Evolutionary conservation across 768 basidiomycete species (phyloP).

Genomic region (Tulasnella sp.): DNA sequence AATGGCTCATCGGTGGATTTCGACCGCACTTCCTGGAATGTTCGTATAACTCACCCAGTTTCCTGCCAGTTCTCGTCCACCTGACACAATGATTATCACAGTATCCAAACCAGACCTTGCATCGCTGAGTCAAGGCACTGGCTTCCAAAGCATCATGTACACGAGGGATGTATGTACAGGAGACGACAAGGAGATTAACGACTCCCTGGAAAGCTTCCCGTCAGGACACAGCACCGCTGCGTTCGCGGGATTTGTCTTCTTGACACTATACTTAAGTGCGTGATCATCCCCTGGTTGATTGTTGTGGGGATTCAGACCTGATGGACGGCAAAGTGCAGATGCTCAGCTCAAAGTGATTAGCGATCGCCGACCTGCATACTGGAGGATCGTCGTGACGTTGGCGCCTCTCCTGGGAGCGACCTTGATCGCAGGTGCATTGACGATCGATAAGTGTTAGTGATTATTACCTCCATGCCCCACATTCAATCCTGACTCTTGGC

Average conservation of each 20-base stretch:
- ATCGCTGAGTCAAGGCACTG: constrained; percentile 28
- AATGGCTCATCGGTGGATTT: constrained; percentile 44
- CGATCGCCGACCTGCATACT: constrained; percentile 51
- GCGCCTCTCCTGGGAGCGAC: constrained; percentile 45
- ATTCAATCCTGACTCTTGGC: background rate
- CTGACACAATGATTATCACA: background rate
- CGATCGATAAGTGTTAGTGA: constrained; percentile 42
- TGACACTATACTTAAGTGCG: constrained; percentile 35
- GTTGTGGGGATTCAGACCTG: constrained; percentile 13
- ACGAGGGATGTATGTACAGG: constrained; percentile 46
- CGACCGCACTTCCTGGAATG: constrained; percentile 39
- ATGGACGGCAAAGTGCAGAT: constrained; percentile 22
- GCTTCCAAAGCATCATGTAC: constrained; percentile 42
- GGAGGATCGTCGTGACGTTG: constrained; percentile 52
- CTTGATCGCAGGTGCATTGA: constrained; percentile 46
- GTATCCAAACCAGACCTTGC: constrained; percentile 12
- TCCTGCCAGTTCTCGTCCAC: background rate
- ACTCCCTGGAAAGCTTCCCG: constrained; percentile 45
- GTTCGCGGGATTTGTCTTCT: constrained; percentile 44
- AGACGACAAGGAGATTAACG: constrained; percentile 44
- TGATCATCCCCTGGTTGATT: background rate
- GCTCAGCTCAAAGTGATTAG: constrained; percentile 49
- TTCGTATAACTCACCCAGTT: background rate
- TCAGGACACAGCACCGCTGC: constrained; percentile 50
- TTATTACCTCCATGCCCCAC: constrained; percentile 3